A percentile compares a stretch with the other conserved stretches of the same genome.
Evolutionary conservation across 116 monocot species (phyloP).

Genomic region (Cymodocea nodosa): DNA sequence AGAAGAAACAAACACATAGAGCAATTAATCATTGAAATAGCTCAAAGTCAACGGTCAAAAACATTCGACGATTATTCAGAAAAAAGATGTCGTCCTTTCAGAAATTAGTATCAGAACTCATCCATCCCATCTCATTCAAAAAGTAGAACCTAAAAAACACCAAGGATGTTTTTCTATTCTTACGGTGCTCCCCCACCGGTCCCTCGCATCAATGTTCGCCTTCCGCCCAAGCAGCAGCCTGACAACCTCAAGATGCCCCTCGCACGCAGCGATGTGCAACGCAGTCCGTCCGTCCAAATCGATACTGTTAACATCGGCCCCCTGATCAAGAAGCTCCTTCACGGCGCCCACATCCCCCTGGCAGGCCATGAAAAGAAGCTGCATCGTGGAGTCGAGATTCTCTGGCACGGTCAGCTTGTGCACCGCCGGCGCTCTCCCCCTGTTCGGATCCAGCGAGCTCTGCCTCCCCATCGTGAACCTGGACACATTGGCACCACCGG

Average conservation of each 20-base stretch:
- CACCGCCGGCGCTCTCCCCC: constrained; percentile 11
- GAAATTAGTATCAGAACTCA: too few species aligned
- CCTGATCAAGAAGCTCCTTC: constrained; percentile 43
- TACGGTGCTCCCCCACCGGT: constrained; percentile 94
- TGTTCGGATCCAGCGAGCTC: constrained; percentile 69
- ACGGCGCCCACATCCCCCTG: constrained; percentile 50
- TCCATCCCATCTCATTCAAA: neutral
- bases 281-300: constrained; percentile 86
- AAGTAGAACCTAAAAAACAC: neutral
- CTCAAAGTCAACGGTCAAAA: too few species aligned
- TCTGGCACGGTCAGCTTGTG: constrained; percentile 58
- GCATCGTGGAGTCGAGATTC: constrained; percentile 74
- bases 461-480: constrained; percentile 70
- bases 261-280: constrained; percentile 78
- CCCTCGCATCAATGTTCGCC: constrained; percentile 73
- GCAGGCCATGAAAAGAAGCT: constrained; percentile 69
- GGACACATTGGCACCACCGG: constrained; percentile 2
- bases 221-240: constrained; percentile 48
- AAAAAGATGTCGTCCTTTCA: neutral
- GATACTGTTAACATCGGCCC: constrained; percentile 70
- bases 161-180: neutral
- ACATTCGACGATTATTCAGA: neutral
- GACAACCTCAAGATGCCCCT: constrained; percentile 63
- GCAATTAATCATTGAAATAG: too few species aligned
- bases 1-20: too few species aligned